Base-by-base conservation (phyloP, 2,329 filamentous ascomycete genomes). In the Ophiostoma ips region DNA sequence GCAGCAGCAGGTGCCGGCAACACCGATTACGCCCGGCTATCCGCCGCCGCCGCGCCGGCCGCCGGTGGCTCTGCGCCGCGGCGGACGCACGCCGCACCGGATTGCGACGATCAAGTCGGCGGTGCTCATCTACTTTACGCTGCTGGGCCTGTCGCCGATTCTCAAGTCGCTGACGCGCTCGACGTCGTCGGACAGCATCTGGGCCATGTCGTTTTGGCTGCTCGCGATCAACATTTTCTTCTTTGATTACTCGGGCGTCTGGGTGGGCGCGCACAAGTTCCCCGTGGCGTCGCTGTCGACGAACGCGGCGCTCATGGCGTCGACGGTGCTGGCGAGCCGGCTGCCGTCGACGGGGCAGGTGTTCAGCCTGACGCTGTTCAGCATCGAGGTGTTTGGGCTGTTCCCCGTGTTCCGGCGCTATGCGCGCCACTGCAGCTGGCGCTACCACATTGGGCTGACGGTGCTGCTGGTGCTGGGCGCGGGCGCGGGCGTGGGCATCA, bases 381-480 rank as follows among this genome's bases (percentile, higher is more conserved):
- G 83, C 54, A 96, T 98, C 58, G 87, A 98, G 63, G 87, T 98
- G 1, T 98, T 96, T 64, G 92, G 90, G 0, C 73, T 98, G 8
- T 96, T 96, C 58, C 92, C 92, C n/a, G 89, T 98, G 5, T 96
- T 96, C 61, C 73, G 92, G n/a, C 77, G 89, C 6, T 87, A 95
- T 61, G 77, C 94, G 10, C 78, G 86, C 15, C 83, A 90, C 62
- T 77, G 84, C 35, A 88, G 82, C 52, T 92, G 86, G 81, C 75
- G 71, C 1, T 87, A 88, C 21, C 89, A 98, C 64, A 72, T 92
- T 3, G 61, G 77, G 1, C 72, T 95, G 19, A 94, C 90, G 0
- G 70, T 83, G 8, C 66, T 81, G 13, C 74, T 96, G 19, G 84
- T 95, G 2, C 71, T 89, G 31, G 80, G 82, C 30, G 88, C 92